These are phyloP conservation scores for Mycena leptocephala DNA, from an alignment of 768 basidiomycete genomes.

Conservation along the genomic window DNA sequence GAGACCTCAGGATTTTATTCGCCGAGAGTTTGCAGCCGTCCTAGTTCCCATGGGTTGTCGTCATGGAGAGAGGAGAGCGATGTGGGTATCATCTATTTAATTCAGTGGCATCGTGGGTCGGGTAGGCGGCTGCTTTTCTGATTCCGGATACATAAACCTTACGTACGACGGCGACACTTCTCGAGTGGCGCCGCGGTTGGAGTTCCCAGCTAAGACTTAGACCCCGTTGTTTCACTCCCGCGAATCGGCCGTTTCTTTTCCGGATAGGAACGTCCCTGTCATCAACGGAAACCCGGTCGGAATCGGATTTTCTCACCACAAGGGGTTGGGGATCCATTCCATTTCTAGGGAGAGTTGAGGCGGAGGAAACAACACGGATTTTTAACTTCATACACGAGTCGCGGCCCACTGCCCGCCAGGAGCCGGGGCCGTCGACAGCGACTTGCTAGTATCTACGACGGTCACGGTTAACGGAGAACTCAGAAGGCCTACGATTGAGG, in stretches of 20 bases:
- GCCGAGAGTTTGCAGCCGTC: constrained; percentile 6
- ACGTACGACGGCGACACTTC: neutral
- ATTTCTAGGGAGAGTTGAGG: too few species aligned
- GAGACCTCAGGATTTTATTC: neutral
- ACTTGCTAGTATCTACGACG: too few species aligned
- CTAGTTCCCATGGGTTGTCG: constrained; percentile 1
- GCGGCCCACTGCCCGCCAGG: too few species aligned
- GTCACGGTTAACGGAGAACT: too few species aligned
- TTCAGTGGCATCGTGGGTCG: neutral
- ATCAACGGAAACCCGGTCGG: neutral
- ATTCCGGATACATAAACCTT: neutral
- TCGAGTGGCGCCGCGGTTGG: neutral
- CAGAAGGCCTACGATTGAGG: too few species aligned
- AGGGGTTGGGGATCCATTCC: neutral
- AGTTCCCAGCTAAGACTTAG: constrained; percentile 1
- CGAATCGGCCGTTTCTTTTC: neutral
- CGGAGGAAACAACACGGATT: too few species aligned
- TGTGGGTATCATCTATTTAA: constrained; percentile 1
- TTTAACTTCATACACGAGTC: too few species aligned
- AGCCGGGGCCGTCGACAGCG: too few species aligned
- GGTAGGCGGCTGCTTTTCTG: neutral
- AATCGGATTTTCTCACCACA: neutral
- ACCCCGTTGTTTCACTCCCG: neutral
- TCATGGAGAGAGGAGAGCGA: constrained; percentile 4
- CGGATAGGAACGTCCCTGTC: neutral